Percentiles rank a stretch among this genome's conserved stretches.
phyloP scores from a whole-genome alignment of 2,329 filamentous ascomycete genomes.

The Cladosporium halotolerans region DNA sequence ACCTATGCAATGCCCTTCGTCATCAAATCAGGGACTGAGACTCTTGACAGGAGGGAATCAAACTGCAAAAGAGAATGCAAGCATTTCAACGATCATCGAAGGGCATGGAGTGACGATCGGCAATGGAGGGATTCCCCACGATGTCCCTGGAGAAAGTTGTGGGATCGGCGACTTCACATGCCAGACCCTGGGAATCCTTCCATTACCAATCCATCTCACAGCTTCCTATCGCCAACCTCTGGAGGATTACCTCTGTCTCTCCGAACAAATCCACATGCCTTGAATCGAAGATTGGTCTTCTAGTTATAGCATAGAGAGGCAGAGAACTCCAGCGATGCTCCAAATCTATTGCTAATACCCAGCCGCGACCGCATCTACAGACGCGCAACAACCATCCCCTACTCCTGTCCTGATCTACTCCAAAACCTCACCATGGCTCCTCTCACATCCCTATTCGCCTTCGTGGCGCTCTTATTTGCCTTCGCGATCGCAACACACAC shows the following conservation, averaged over 20 bases:
- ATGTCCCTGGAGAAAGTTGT: not conserved
- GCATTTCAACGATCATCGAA: no score
- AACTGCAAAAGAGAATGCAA: no score
- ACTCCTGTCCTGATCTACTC: not conserved
- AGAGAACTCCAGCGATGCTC: not conserved
- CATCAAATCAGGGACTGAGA: no score
- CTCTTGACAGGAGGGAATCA: no score
- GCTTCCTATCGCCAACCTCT: not conserved
- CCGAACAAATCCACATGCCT: no score
- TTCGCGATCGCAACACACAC: conserved; percentile 68
- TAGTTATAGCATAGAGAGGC: not conserved
- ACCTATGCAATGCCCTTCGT: no score
- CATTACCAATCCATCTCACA: conserved; percentile 5
- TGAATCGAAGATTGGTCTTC: not conserved
- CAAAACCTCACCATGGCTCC: not conserved
- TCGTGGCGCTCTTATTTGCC: conserved; percentile 20
- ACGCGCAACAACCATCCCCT: not conserved
- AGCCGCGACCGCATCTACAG: not conserved
- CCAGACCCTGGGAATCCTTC: not conserved
- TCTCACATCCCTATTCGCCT: conserved; percentile 7
- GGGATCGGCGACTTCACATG: conserved; percentile 8
- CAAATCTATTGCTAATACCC: not conserved
- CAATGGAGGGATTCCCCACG: not conserved
- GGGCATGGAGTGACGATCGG: no score
- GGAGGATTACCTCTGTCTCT: not conserved